Percentiles rank a stretch among this genome's conserved stretches.
Conservation (phyloP, 768 basidiomycete species). For the Tulasnella sp. region DNA sequence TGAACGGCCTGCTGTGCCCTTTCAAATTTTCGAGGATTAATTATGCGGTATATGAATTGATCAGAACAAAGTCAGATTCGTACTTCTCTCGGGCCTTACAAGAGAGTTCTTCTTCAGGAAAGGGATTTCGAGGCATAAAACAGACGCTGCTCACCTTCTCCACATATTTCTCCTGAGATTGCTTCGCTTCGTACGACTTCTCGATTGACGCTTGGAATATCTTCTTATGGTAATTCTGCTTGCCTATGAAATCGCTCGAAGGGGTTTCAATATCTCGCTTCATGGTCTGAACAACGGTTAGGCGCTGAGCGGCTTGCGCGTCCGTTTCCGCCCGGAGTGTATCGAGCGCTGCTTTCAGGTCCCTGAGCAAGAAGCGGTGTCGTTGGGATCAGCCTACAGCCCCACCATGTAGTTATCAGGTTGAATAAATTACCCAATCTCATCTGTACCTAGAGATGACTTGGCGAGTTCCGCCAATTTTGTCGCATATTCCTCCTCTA, state of each 20-base stretch:
- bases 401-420: neutral
- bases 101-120: neutral
- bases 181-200: slow-evolving; percentile 88
- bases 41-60: slow-evolving; percentile 93
- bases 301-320: slow-evolving; percentile 72
- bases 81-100: slow-evolving; percentile 82
- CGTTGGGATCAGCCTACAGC: neutral
- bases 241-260: slow-evolving; percentile 59
- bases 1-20: slow-evolving; percentile 87
- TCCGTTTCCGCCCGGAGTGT: slow-evolving; percentile 83
- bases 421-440: slow-evolving; percentile 73
- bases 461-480: slow-evolving; percentile 79
- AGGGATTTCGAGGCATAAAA: too few relatives aligned
- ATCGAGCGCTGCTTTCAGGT: slow-evolving; percentile 78
- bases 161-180: slow-evolving; percentile 82
- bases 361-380: slow-evolving; percentile 52
- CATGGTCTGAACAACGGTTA: slow-evolving; percentile 72
- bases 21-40: slow-evolving; percentile 90
- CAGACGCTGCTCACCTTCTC: slow-evolving; percentile 52
- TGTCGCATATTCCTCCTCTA: slow-evolving; percentile 96
- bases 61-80: slow-evolving; percentile 87
- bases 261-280: slow-evolving; percentile 74
- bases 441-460: slow-evolving; percentile 76
- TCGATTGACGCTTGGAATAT: slow-evolving; percentile 75
- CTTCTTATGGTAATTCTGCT: slow-evolving; percentile 75